Base-by-base conservation (phyloP, 371 early-diverging fungal species). In the Mucor racemosus region DNA sequence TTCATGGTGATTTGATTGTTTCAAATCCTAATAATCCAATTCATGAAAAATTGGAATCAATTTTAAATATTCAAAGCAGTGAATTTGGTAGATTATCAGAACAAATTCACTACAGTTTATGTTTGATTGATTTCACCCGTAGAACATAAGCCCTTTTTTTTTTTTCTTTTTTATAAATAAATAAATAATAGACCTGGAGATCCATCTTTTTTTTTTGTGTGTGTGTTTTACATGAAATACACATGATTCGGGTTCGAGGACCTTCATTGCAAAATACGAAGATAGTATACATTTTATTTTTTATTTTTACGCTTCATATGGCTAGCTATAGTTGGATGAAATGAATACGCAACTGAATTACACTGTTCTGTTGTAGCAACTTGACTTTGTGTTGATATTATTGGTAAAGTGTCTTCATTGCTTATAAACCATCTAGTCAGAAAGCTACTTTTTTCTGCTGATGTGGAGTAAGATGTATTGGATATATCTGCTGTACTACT, bases 51-150 rank as follows among this genome's bases (percentile, higher is more conserved):
- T 69, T 91, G 59, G 73, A 68, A 56, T 76, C 65, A 46, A 82
- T 85, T 69, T 69, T 81, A 46, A 57, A 53, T 55, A 72, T 78
- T 56, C 85, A 88, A 70, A 66, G 74, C 57, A 64, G 71, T 39
- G 89, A 91, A 66, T 91, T 88, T 84, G 80, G 74, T 41, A 78
- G 88, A 48, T 75, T 91, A 60, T 90, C 93, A 60, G 86, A 85
- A 42, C 84, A 92, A 61, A 87, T 93, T 65, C 90, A 93, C 72
- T 92, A 93, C 76, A 90, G 90, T 56, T 78, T 91, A 57, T 94
- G 94, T 70, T 74, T 94, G 69, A 89, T 94, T 44, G 94, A 93
- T 67, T 94, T 93, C 74, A 84, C 88, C 75, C 81, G 93, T 42
- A 81, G 79, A 71, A 77, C 76, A 62, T 76, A 74, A 72, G 17